Conservation (phyloP, 169 alveolate genomes). For the Babesia caballi region DNA sequence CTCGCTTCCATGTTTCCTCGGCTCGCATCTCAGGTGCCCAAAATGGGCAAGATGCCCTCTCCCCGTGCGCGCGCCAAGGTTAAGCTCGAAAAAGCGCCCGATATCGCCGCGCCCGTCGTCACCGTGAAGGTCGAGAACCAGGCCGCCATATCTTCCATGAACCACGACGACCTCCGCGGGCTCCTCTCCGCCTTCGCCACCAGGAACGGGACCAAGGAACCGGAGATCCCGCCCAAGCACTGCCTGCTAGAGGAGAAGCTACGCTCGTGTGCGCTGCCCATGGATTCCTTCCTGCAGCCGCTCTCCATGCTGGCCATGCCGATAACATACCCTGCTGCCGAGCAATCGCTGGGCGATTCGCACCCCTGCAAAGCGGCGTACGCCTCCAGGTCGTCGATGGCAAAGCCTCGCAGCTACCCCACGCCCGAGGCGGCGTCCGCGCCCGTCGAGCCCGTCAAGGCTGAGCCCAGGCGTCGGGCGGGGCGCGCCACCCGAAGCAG, state of each 20-base stretch:
- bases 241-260: constrained; percentile 21
- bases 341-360: not conserved
- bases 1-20: constrained; percentile 17
- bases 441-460: not conserved
- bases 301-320: constrained; percentile 22
- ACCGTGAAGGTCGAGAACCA: not conserved
- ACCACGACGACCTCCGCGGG: constrained; percentile 1
- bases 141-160: constrained; percentile 11
- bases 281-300: constrained; percentile 30
- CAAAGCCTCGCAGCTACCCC: no score
- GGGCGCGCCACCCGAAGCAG: not conserved
- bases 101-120: not conserved
- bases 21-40: constrained; percentile 31
- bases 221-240: not conserved
- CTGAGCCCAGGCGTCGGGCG: not conserved
- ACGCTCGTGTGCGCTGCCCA: not conserved
- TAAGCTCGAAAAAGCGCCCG: not conserved
- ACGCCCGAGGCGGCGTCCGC: not conserved
- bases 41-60: not conserved
- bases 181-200: not conserved
- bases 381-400: not conserved
- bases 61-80: not conserved
- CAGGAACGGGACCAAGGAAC: not conserved
- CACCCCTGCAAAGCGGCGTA: not conserved
- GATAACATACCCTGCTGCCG: not conserved